A percentile compares a stretch with the other conserved stretches of the same genome.
Evolutionary conservation across 345 rosid species (phyloP).

Genomic region (Syzygium aromaticum): DNA sequence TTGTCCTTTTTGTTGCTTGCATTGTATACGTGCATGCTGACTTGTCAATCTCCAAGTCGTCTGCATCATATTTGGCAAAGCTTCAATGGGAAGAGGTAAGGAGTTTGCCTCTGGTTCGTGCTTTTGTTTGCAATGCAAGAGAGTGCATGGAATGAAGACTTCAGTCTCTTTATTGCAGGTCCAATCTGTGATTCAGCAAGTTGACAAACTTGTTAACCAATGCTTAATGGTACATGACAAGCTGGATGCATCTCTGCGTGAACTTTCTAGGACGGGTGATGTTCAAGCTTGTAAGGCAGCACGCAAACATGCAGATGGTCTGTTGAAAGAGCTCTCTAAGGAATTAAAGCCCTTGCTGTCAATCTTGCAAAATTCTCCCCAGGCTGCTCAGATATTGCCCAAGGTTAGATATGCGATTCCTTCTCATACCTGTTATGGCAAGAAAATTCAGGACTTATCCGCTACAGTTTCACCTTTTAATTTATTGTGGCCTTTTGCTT

Average conservation of each 20-base stretch:
- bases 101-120: neutral
- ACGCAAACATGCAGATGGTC: constrained; percentile 68
- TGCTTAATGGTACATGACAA: constrained; percentile 67
- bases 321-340: constrained; percentile 71
- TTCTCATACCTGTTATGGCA: neutral
- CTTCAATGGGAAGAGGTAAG: constrained; percentile 93
- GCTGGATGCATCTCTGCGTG: constrained; percentile 81
- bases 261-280: constrained; percentile 90
- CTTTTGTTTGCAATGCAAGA: neutral
- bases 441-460: neutral
- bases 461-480: neutral
- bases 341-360: constrained; percentile 54
- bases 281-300: constrained; percentile 84
- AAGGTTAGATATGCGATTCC: constrained; percentile 37
- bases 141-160: neutral
- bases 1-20: constrained; percentile 65
- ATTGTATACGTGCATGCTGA: constrained; percentile 68
- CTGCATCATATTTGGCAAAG: constrained; percentile 87
- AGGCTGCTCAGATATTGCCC: constrained; percentile 60
- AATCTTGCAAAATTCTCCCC: constrained; percentile 61
- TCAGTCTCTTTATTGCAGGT: constrained; percentile 41
- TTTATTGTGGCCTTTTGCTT: neutral
- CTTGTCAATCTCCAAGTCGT: constrained; percentile 88
- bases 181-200: constrained; percentile 55
- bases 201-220: constrained; percentile 45